A percentile compares a stretch with the other conserved stretches of the same genome.
These are phyloP conservation scores for Mesembryanthemum crystallinum DNA, from an alignment of 148 eudicot species.

Conservation along the genomic window DNA sequence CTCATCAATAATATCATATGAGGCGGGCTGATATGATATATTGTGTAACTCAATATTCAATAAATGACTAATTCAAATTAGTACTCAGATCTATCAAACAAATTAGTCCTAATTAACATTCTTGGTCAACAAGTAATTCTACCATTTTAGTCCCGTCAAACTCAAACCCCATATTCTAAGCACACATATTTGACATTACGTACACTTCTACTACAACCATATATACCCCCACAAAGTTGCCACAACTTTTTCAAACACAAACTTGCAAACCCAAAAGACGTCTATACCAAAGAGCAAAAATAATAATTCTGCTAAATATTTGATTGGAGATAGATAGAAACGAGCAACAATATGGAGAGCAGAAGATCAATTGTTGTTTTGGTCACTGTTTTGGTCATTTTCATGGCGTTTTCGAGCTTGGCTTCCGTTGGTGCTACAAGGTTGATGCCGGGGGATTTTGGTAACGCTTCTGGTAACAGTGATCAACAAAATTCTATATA, in stretches of 20 bases:
- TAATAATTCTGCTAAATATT: too few species aligned
- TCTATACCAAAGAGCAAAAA: neutral
- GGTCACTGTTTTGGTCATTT: neutral
- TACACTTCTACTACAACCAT: neutral
- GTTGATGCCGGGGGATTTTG: conserved; percentile 1
- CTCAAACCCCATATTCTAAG: too few species aligned
- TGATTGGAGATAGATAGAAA: too few species aligned
- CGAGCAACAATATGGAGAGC: neutral
- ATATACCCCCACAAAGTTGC: neutral
- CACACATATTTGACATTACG: too few species aligned
- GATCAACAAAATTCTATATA: neutral
- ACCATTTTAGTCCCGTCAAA: too few species aligned
- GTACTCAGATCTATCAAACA: too few species aligned
- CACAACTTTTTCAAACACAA: neutral
- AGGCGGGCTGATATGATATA: too few species aligned
- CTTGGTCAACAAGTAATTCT: too few species aligned
- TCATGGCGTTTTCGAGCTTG: neutral
- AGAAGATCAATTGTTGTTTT: neutral
- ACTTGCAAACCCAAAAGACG: neutral
- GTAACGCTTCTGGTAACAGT: neutral
- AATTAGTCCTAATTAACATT: too few species aligned
- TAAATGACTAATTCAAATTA: too few species aligned
- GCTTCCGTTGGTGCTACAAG: neutral
- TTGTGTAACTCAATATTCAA: too few species aligned
- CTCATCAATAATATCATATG: too few species aligned